These are phyloP conservation scores for Nitzschia sp. DNA, from an alignment of 108 stramenopile species.

Conservation along the genomic window DNA sequence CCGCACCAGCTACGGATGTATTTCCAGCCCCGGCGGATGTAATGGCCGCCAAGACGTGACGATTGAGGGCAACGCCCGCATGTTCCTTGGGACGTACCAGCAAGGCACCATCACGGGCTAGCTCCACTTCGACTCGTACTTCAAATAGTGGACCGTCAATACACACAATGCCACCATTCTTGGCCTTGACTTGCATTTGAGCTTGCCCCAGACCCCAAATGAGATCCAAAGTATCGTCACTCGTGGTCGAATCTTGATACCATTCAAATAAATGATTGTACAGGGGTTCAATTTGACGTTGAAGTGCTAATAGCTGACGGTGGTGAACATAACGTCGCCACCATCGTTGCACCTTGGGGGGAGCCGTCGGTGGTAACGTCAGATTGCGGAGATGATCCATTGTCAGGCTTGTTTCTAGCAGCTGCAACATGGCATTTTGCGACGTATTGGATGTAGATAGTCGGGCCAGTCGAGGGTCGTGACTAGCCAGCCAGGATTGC, in stretches of 20 bases:
- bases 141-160: constrained; percentile 60
- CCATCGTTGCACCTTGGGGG: constrained; percentile 27
- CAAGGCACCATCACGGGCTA: constrained; percentile 61
- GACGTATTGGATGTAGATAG: not conserved
- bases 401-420: constrained; percentile 9
- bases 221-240: constrained; percentile 30
- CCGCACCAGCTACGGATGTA: not conserved
- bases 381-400: not conserved
- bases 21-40: constrained; percentile 2
- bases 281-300: constrained; percentile 47
- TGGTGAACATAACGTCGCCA: constrained; percentile 27
- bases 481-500: constrained; percentile 1
- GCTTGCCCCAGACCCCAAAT: constrained; percentile 65
- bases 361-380: not conserved
- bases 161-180: constrained; percentile 11
- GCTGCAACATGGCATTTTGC: constrained; percentile 12
- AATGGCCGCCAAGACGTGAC: constrained; percentile 48
- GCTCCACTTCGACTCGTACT: constrained; percentile 60
- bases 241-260: constrained; percentile 31
- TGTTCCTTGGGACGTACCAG: constrained; percentile 61
- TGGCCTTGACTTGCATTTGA: not conserved
- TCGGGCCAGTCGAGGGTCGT: not conserved
- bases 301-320: constrained; percentile 23
- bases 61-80: constrained; percentile 57
- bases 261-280: constrained; percentile 69